Evolutionary conservation across 345 rosid genomes (phyloP).

Genomic region (Luvunga scandens): DNA sequence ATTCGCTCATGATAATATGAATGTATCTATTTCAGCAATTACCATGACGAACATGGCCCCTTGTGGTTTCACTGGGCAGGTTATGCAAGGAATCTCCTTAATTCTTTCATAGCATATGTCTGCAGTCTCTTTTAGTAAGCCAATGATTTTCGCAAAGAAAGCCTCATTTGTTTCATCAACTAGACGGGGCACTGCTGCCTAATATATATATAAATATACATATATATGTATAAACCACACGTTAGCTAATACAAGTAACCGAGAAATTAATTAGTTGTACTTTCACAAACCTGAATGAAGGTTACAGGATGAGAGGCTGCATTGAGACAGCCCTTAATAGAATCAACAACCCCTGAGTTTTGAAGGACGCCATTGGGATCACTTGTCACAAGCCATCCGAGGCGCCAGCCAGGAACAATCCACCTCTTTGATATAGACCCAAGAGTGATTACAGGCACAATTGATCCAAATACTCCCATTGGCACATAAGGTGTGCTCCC

Average conservation of each 20-base stretch:
- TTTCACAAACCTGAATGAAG: constrained; percentile 50
- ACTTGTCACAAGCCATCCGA: constrained; percentile 55
- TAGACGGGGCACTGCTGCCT: constrained; percentile 52
- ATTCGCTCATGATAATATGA: background rate
- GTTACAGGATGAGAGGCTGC: constrained; percentile 36
- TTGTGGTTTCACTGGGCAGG: background rate
- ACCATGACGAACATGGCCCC: background rate
- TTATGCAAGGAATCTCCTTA: background rate
- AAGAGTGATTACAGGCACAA: constrained; percentile 26
- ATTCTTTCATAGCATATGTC: constrained; percentile 29
- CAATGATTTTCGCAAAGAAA: constrained; percentile 31
- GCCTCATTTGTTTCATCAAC: constrained; percentile 33
- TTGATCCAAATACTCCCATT: too few species aligned
- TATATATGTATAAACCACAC: too few species aligned
- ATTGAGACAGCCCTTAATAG: constrained; percentile 10
- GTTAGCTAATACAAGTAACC: too few species aligned
- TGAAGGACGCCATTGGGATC: constrained; percentile 46
- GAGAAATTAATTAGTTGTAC: too few species aligned
- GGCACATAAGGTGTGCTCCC: too few species aligned
- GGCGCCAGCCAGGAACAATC: constrained; percentile 69
- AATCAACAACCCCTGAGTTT: constrained; percentile 36
- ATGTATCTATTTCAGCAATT: background rate
- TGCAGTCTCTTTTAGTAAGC: constrained; percentile 32
- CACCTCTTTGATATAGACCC: constrained; percentile 67
- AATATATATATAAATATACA: background rate